Evolutionary conservation across 768 basidiomycete species (phyloP), one percentile per base, ranked within the genome.

Genomic region (Boletus reticulatus): DNA sequence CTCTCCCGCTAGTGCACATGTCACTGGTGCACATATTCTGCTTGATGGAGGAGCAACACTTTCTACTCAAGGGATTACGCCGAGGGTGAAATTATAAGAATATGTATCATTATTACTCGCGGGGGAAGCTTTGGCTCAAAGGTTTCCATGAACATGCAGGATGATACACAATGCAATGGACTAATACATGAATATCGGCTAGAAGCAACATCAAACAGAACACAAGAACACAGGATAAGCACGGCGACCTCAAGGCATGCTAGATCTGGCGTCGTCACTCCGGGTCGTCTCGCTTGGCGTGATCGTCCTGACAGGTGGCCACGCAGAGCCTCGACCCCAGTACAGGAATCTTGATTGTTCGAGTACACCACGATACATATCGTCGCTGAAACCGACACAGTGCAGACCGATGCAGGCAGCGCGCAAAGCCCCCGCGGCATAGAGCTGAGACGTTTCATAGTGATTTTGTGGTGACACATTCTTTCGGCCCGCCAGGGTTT

Each of bases 401-500:
- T 87, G 86, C 45, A 92, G 72, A 5, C 82, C 89, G 53, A 92
- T 72, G 61, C 88, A 91, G 14, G 85, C 85, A 22, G 88, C 80
- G 57, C 81, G 84, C 45, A 92, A 77, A 24, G 88, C 89, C 2
- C 89, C 89, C 1, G 77, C 84, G 6, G 79, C 76, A 65, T 90
- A 92, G 32, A 91, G 79, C 66, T 92, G 89, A 1, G 76, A 73
- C 0, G 81, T 83, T 67, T 92, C 89, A 72, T 90, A 90, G 27
- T 84, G 70, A 62, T 87, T 89, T 67, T 89, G 88, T 17, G 89
- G 88, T 2, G 88, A 88, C 19, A 81, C 81, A 66, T 88, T 89
- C 70, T 88, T 90, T 44, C 89, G 81, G 7, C 76, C 83, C 2
- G 79, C 70, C 36, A 91, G 74, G 0, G 89, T 92, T 55, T 90